These are phyloP conservation scores for Thermochaetoides thermophila DNA, from an alignment of 495 filamentous ascomycete genomes.

Conservation along the genomic window DNA sequence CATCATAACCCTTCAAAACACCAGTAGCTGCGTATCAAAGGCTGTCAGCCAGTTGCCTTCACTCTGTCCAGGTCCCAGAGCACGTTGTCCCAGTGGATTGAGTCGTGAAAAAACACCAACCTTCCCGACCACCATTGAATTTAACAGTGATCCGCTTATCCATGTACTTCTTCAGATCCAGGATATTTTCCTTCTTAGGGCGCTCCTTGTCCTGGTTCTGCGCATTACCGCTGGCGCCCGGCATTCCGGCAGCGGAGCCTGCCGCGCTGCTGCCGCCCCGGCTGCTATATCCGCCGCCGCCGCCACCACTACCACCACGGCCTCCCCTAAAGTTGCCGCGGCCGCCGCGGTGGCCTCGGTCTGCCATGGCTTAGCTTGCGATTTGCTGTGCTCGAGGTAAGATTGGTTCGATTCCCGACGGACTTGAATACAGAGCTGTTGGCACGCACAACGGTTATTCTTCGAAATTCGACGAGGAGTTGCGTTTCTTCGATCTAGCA, in stretches of 20 bases:
- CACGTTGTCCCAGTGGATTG: too few species aligned
- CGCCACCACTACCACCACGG: slow-evolving; percentile 29
- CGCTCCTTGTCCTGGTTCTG: slow-evolving; percentile 36
- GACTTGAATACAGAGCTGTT: too few species aligned
- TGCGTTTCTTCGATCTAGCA: too few species aligned
- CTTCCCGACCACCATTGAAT: slow-evolving; percentile 90
- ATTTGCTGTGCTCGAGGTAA: too few species aligned
- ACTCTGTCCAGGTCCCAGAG: background rate
- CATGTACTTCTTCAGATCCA: slow-evolving; percentile 89
- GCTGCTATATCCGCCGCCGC: slow-evolving; percentile 30
- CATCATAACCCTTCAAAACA: slow-evolving; percentile 85
- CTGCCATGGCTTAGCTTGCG: background rate
- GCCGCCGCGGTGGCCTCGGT: slow-evolving; percentile 20
- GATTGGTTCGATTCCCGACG: too few species aligned
- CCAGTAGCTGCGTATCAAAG: slow-evolving; percentile 63
- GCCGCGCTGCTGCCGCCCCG: slow-evolving; percentile 16
- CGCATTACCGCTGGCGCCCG: slow-evolving; percentile 17
- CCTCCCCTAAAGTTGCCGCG: slow-evolving; percentile 38
- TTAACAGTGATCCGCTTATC: slow-evolving; percentile 90
- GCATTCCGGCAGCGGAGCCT: slow-evolving; percentile 22
- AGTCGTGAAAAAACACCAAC: slow-evolving; percentile 36
- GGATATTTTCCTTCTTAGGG: slow-evolving; percentile 96
- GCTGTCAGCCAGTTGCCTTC: background rate
- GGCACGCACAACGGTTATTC: too few species aligned
- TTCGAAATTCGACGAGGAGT: too few species aligned